Percentiles rank a stretch among this genome's conserved stretches.
Conservation (phyloP, 306 rosid genomes). For the Alnus rubra region DNA sequence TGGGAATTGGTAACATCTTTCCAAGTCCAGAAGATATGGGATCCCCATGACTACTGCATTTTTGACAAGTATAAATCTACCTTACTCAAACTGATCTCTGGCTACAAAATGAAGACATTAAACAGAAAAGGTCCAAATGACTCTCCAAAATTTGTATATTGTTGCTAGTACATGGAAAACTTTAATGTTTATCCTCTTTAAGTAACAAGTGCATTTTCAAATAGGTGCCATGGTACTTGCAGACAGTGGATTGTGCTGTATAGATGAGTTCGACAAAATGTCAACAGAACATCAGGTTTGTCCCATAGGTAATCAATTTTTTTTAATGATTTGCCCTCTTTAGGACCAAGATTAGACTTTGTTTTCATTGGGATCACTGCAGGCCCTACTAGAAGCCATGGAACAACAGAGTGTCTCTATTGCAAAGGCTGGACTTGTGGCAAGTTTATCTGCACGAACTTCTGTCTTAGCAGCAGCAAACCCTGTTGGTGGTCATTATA, state of each 20-base stretch:
- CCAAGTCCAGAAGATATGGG: not conserved
- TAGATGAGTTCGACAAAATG: conserved; percentile 94
- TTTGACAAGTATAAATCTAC: not conserved
- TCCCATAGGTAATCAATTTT: conserved; percentile 30
- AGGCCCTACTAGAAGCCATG: conserved; percentile 95
- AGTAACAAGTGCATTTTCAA: conserved; percentile 30
- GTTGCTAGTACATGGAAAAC: not conserved
- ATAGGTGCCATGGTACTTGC: conserved; percentile 96
- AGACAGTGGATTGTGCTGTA: conserved; percentile 93
- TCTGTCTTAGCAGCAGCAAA: conserved; percentile 96
- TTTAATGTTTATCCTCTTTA: conserved; percentile 17
- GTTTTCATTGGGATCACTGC: conserved; percentile 30
- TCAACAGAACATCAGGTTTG: conserved; percentile 95
- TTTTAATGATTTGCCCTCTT: conserved; percentile 19
- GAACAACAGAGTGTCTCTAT: conserved; percentile 98
- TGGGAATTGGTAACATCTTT: not conserved
- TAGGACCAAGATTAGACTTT: conserved; percentile 21
- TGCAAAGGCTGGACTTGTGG: conserved; percentile 95
- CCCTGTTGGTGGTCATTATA: conserved; percentile 95
- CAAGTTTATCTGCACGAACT: conserved; percentile 94
- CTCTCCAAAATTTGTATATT: not conserved
- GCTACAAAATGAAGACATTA: conserved; percentile 21
- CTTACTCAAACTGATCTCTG: not conserved
- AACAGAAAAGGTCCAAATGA: not conserved
- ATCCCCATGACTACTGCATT: not conserved